These are phyloP conservation scores for Diphasiastrum complanatum DNA, from an alignment of 83 land plant species.

Conservation along the genomic window DNA sequence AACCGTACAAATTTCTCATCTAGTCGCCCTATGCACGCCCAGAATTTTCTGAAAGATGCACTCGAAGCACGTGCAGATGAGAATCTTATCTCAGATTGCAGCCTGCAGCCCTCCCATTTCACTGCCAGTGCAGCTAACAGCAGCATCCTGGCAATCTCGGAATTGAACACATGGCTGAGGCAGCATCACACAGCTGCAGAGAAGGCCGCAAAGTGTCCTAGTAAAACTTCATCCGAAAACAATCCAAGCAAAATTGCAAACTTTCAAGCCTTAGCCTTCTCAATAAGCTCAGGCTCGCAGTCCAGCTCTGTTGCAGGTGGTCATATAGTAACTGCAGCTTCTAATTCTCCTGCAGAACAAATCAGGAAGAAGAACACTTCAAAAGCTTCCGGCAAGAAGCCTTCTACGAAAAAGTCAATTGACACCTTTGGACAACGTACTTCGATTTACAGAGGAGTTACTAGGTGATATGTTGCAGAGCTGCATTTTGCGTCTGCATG, in stretches of 20 bases:
- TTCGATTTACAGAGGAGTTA: conserved; percentile 12
- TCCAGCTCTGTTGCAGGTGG: neutral
- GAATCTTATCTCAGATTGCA: conserved; percentile 2
- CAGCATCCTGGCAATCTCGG: conserved; percentile 15
- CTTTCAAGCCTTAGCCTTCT: conserved; percentile 3
- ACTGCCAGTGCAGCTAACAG: neutral
- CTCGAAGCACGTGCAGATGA: neutral
- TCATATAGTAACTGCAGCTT: neutral
- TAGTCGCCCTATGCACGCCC: no score
- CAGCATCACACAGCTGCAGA: neutral
- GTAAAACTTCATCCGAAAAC: neutral
- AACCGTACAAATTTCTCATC: no score
- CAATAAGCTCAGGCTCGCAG: conserved; percentile 9
- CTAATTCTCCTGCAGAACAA: neutral
- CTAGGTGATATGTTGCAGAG: no score
- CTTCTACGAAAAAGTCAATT: conserved; percentile 4
- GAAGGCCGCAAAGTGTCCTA: neutral
- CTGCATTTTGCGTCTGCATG: no score
- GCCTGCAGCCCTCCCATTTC: conserved; percentile 4
- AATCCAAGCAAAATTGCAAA: neutral
- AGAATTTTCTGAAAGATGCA: neutral
- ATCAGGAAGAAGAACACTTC: conserved; percentile 2
- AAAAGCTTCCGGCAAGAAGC: conserved; percentile 4
- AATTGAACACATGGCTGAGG: conserved; percentile 4
- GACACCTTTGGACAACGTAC: conserved; percentile 16